These are phyloP conservation scores for Fibroporia radiculosa DNA, from an alignment of 768 basidiomycete species.

Conservation along the genomic window DNA sequence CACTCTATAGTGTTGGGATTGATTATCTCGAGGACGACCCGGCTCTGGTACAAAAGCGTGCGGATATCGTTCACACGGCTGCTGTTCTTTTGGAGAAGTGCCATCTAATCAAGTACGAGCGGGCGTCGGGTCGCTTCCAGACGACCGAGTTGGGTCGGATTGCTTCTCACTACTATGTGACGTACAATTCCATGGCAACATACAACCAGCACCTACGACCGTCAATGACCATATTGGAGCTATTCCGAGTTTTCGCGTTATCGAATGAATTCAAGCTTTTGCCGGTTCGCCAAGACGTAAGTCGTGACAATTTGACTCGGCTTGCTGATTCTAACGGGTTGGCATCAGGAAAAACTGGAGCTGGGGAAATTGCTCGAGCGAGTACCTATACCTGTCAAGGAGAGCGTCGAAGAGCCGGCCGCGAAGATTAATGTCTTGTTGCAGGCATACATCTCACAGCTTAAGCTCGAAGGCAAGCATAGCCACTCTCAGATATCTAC, in stretches of 20 bases:
- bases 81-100: slow-evolving; percentile 92
- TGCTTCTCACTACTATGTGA: slow-evolving; percentile 93
- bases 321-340: not conserved
- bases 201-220: slow-evolving; percentile 92
- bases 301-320: slow-evolving; percentile 6
- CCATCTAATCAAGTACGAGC: slow-evolving; percentile 89
- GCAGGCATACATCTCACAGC: slow-evolving; percentile 89
- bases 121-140: slow-evolving; percentile 80
- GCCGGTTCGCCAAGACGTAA: slow-evolving; percentile 63
- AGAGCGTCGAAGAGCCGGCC: slow-evolving; percentile 90
- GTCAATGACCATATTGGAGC: slow-evolving; percentile 80
- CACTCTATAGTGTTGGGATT: slow-evolving; percentile 77
- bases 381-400: slow-evolving; percentile 96
- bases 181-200: slow-evolving; percentile 90
- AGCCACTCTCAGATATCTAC: not conserved
- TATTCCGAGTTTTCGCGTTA: slow-evolving; percentile 93
- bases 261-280: slow-evolving; percentile 94
- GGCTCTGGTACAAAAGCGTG: slow-evolving; percentile 83
- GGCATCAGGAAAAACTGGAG: slow-evolving; percentile 82
- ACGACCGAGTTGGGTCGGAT: slow-evolving; percentile 91
- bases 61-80: slow-evolving; percentile 89
- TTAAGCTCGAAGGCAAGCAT: slow-evolving; percentile 75
- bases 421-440: slow-evolving; percentile 96
- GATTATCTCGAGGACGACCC: slow-evolving; percentile 89
- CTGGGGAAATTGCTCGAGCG: slow-evolving; percentile 84